phyloP scores from a whole-genome alignment of 78 protist genomes.

The Salpingoeca rosetta region DNA sequence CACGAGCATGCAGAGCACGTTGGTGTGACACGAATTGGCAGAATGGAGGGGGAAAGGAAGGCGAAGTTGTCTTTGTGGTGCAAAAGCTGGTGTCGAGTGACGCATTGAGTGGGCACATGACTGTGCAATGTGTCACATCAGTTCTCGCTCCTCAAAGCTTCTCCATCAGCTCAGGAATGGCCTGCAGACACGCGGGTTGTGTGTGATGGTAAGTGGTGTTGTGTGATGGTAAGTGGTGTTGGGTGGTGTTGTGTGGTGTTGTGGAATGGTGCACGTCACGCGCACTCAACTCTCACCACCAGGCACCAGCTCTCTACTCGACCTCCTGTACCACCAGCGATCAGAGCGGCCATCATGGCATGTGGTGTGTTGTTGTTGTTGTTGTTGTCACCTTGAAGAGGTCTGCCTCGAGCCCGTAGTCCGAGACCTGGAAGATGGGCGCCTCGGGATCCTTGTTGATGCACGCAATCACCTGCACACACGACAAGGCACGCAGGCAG shows the following conservation, averaged over 20 bases:
- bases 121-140: neutral
- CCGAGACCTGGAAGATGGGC: slow-evolving; percentile 76
- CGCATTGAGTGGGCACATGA: neutral
- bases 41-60: neutral
- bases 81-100: neutral
- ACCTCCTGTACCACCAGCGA: no score
- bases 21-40: neutral
- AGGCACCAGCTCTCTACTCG: no score
- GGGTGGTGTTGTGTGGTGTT: no score
- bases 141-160: no score
- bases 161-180: slow-evolving; percentile 55
- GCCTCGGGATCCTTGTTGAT: slow-evolving; percentile 95
- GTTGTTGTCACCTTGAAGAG: slow-evolving; percentile 66
- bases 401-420: slow-evolving; percentile 82
- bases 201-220: no score
- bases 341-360: no score
- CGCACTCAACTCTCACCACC: no score
- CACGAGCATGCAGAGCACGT: neutral
- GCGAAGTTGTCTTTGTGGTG: neutral
- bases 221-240: no score
- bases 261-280: no score
- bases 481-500: no score
- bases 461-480: slow-evolving; percentile 83
- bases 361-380: no score
- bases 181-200: no score